These are phyloP conservation scores for Aspergillus sp. DNA, from an alignment of 2,329 filamentous ascomycete genomes.

Conservation along the genomic window DNA sequence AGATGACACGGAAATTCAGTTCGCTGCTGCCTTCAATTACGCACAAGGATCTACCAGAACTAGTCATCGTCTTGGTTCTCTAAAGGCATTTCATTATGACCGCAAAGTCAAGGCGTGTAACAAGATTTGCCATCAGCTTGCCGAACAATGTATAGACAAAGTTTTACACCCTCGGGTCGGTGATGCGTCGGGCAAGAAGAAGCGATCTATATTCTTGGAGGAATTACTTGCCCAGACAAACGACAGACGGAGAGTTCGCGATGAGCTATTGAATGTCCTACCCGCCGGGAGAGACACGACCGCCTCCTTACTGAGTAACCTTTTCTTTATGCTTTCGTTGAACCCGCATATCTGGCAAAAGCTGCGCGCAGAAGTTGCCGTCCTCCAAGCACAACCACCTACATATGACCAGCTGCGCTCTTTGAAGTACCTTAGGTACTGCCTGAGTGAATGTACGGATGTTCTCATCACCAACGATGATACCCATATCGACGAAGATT, in stretches of 20 bases:
- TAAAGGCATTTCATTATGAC: constrained; percentile 19
- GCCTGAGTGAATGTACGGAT: constrained; percentile 9
- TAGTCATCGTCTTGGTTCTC: constrained; percentile 24
- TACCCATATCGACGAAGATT: neutral
- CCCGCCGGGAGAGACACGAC: constrained; percentile 40
- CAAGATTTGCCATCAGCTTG: constrained; percentile 8
- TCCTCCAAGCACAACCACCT: constrained; percentile 1
- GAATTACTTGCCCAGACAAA: constrained; percentile 53
- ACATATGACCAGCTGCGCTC: constrained; percentile 7
- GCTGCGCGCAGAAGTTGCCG: constrained; percentile 18
- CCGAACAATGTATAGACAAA: constrained; percentile 12
- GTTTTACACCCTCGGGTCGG: constrained; percentile 9
- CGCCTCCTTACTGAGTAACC: constrained; percentile 33
- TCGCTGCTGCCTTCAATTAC: constrained; percentile 39
- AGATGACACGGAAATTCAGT: constrained; percentile 13
- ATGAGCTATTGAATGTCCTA: constrained; percentile 46
- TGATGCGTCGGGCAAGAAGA: neutral
- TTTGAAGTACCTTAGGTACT: constrained; percentile 6
- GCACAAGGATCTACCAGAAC: constrained; percentile 24
- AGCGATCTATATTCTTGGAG: constrained; percentile 55
- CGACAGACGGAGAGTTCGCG: constrained; percentile 47
- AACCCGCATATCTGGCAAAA: constrained; percentile 25
- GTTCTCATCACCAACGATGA: too few relatives aligned
- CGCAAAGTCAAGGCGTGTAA: constrained; percentile 17
- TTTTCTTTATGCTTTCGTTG: constrained; percentile 31